Base-by-base conservation (phyloP, 208 protist genomes). In the Zelonia costaricensis region DNA sequence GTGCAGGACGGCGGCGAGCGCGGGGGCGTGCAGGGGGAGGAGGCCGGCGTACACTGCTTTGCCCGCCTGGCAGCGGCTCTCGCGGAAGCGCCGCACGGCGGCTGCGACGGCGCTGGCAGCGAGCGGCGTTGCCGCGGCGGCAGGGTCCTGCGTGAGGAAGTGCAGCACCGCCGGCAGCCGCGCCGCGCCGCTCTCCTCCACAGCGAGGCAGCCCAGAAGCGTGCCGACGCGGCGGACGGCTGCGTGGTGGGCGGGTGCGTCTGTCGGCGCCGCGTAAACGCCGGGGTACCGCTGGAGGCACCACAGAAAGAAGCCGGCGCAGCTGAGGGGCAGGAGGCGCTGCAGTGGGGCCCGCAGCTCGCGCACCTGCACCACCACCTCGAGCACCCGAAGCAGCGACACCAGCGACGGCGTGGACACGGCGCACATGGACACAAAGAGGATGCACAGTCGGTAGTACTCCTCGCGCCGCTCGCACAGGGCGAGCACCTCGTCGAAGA, bases 381-480 rank as follows among this genome's bases (percentile, higher is more conserved):
- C 80, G 18, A 78, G 46, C 23, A 82, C 74, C 16, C 86, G 79
- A 22, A 82, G 64, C 1, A 78, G 42, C 3, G 88, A 78, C 6
- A 56, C 27, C 25, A 86, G 35, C 25, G 88, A 80, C 20, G 88
- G 82, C 8, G 62, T 78, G 35, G 84, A 85, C 9, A 92, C 52
- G 2, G 80, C 58, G 46, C 88, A 91, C 88, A 92, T 94, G 23
- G 79, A 67, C 15, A 76, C 35, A 66, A 90, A 91, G 10, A 88
- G 52, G 15, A 91, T 73, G 49, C 66, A 75, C 49, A 90, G 58
- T 12, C 73, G 71, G n/a, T 75, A 55, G 58, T 85, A 88, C 43
- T 78, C 69, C 16, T 55, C 25, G 35, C 52, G 59, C 13, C 40
- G 52, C 46, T 90, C 86, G 49, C 77, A 91, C 30, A 93, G 25